Conservation (phyloP, 2,329 filamentous ascomycete genomes). For the Dendrostoma leiphaemia region DNA sequence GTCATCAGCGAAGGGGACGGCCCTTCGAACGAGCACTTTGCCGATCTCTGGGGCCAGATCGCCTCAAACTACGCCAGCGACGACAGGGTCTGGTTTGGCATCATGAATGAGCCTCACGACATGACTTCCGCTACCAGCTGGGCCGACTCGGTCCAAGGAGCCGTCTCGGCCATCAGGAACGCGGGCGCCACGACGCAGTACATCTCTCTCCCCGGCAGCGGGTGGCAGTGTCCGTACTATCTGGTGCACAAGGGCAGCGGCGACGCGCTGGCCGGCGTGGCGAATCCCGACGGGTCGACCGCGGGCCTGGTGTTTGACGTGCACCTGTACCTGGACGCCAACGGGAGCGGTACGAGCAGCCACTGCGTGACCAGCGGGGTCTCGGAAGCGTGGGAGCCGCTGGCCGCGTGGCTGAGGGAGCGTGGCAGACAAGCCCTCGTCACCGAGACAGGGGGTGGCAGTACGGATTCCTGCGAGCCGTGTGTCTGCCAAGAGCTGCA, state of each 20-base stretch:
- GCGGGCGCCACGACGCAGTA: slow-evolving; percentile 59
- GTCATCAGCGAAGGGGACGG: slow-evolving; percentile 61
- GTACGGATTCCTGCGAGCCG: slow-evolving; percentile 30
- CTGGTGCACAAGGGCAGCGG: slow-evolving; percentile 45
- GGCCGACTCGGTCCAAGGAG: slow-evolving; percentile 58
- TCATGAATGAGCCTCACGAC: slow-evolving; percentile 68
- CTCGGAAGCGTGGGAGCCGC: slow-evolving; percentile 27
- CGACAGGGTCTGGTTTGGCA: slow-evolving; percentile 54
- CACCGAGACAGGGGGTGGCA: slow-evolving; percentile 36
- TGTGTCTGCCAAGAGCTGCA: slow-evolving; percentile 30
- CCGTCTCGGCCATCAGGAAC: slow-evolving; percentile 61
- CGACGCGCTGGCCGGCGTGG: slow-evolving; percentile 48
- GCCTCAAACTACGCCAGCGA: slow-evolving; percentile 54
- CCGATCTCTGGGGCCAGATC: slow-evolving; percentile 52
- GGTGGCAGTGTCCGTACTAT: slow-evolving; percentile 42
- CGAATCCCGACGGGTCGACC: slow-evolving; percentile 55
- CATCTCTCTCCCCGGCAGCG: slow-evolving; percentile 61
- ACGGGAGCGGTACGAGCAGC: slow-evolving; percentile 51
- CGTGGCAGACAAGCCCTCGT: slow-evolving; percentile 31
- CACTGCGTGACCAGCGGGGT: slow-evolving; percentile 50
- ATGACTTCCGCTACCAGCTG: slow-evolving; percentile 50
- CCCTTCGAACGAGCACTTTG: slow-evolving; percentile 58
- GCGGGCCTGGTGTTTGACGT: slow-evolving; percentile 56
- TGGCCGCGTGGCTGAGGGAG: slow-evolving; percentile 32
- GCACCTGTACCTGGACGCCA: slow-evolving; percentile 59